Evolutionary conservation across 129 eudicot genomes (phyloP).

Genomic region (Flaveria ramosissima): DNA sequence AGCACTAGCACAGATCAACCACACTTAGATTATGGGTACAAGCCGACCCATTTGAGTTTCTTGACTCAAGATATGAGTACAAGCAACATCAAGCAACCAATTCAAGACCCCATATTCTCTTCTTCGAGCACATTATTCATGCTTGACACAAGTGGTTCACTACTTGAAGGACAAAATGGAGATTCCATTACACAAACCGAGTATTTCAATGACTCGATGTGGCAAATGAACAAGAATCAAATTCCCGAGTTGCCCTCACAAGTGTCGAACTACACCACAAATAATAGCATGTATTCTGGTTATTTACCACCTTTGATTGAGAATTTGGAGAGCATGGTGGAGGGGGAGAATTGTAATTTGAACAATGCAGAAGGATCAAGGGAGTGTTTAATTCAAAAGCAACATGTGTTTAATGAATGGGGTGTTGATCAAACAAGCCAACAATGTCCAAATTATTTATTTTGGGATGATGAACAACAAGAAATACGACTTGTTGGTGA

Average conservation of each 20-base stretch:
- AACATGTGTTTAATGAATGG: constrained; percentile 65
- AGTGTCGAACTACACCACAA: constrained; percentile 22
- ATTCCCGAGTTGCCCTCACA: constrained; percentile 28
- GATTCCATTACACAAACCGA: constrained; percentile 30
- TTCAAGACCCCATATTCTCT: constrained; percentile 37
- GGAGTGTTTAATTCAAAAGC: constrained; percentile 52
- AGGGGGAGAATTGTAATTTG: constrained; percentile 44
- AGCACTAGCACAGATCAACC: constrained; percentile 18
- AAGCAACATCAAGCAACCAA: constrained; percentile 42
- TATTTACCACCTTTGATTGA: constrained; percentile 61
- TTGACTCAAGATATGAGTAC: constrained; percentile 48
- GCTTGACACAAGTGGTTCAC: constrained; percentile 57
- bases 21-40: constrained; percentile 35
- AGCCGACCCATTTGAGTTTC: constrained; percentile 45
- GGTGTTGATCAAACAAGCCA: constrained; percentile 49
- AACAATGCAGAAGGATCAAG: constrained; percentile 42
- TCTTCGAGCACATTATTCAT: constrained; percentile 55
- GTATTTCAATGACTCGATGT: constrained; percentile 40
- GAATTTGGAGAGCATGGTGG: constrained; percentile 45
- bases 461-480: constrained; percentile 69
- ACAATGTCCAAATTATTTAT: constrained; percentile 56
- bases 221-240: constrained; percentile 52
- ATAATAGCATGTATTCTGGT: constrained; percentile 40
- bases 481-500: constrained; percentile 49
- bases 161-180: constrained; percentile 35